A percentile compares a stretch with the other conserved stretches of the same genome.
Conservation (phyloP, 305 asterid species). For the Solanum hybrid region DNA sequence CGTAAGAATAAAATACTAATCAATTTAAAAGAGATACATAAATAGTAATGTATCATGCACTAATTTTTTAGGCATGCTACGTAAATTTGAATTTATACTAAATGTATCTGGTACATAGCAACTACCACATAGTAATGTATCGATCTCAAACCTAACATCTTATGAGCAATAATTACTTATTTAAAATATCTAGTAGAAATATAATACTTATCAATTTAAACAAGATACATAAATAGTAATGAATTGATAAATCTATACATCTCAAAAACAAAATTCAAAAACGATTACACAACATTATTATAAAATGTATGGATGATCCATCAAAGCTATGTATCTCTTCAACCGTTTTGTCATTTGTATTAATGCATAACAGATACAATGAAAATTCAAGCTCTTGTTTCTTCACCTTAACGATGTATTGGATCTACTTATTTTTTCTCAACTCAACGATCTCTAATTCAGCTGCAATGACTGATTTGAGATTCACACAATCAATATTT, state of each 20-base stretch:
- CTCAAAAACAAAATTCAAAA: too few relatives aligned
- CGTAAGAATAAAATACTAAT: not conserved
- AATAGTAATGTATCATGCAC: not conserved
- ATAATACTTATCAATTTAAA: not conserved
- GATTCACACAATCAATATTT: not conserved
- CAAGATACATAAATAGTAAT: not conserved
- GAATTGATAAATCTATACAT: too few relatives aligned
- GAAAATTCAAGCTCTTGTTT: not conserved
- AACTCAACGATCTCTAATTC: not conserved
- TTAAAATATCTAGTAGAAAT: not conserved
- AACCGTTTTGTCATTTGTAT: not conserved
- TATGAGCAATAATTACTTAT: not conserved
- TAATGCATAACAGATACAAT: not conserved
- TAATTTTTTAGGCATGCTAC: not conserved
- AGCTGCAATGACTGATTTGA: not conserved
- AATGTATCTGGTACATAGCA: not conserved
- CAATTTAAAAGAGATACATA: not conserved
- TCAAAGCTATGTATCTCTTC: not conserved
- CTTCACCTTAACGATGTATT: not conserved
- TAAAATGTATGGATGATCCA: not conserved
- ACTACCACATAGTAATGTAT: not conserved
- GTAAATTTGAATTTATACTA: not conserved
- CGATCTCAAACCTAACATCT: not conserved
- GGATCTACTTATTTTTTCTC: not conserved
- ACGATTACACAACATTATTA: too few relatives aligned